Base-by-base conservation (phyloP, 2,329 filamentous ascomycete species). In the Annulohypoxylon truncatum region DNA sequence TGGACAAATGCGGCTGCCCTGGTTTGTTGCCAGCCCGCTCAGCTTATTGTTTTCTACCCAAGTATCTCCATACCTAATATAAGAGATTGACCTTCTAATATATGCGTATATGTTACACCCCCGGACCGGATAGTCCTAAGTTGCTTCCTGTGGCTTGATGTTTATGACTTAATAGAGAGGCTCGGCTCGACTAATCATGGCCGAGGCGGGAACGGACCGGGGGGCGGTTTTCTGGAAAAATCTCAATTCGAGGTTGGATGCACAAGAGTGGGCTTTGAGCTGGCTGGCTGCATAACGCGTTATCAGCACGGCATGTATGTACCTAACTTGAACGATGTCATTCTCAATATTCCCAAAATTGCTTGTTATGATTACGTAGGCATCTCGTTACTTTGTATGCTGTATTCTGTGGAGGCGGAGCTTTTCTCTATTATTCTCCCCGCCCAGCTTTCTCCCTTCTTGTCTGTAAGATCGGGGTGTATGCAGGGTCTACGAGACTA, bases 221-320 rank as follows among this genome's bases (percentile, higher is more conserved):
- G 64, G 58, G 64, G 64, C 58, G 7, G 61, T 67, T 67, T 69
- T 67, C 67, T 67, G 61, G 67, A 69, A 69, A 67, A 69, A 24
- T 67, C 64, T 22, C 56, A 69, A 57, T 54, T 69, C 58, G 40
- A 67, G 48, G 56, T 48, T 53, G 20, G 50, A 69, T 58, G 64
- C 61, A 65, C 51, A 26, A 56, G 40, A 64, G 67, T 69, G 67
- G 67, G 24, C 54, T 50, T 18, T 56, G 26, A 48, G 22, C 40
- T 51, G 61, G 58, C 44, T 54, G 61, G 58, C 44, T 59, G 67
- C 61, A 69, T 69, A 53, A 48, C 15, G 54, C 52, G 48, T 65
- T 69, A 69, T 67, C 57, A 64, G 35, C 44, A 57, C 31, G 28
- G 38, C 67, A 72, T 69, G 52, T 26, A 31, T 38, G 35, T 38